Conservation (phyloP, 805 yeast genomes). For the Sporopachydermia lactativora region DNA sequence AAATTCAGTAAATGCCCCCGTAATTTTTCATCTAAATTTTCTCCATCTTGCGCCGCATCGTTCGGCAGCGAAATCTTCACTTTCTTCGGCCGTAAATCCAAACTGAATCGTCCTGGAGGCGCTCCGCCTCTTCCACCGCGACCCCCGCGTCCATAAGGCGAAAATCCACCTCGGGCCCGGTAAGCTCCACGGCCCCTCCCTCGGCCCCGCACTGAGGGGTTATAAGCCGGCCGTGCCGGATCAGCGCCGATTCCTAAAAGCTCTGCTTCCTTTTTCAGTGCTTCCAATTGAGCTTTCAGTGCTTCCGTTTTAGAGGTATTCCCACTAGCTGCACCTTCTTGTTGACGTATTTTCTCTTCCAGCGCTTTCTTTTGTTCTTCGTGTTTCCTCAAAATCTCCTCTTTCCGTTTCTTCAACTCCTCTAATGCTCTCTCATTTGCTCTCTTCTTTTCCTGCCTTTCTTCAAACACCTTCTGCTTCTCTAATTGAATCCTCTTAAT, state of each 20-base stretch:
- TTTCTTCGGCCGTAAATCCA: conserved; percentile 25
- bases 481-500: conserved; percentile 23
- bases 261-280: conserved; percentile 20
- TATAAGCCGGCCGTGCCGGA: conserved; percentile 7
- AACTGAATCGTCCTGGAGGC: conserved; percentile 8
- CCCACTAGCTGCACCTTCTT: conserved; percentile 10
- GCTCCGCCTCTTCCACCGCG: conserved; percentile 12
- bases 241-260: conserved; percentile 14
- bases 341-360: conserved; percentile 9
- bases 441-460: conserved; percentile 20
- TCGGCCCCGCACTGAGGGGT: conserved; percentile 10
- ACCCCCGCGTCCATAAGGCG: conserved; percentile 13
- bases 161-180: conserved; percentile 12
- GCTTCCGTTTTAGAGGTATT: conserved; percentile 15
- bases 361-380: conserved; percentile 14
- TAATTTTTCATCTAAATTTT: conserved; percentile 13
- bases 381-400: conserved; percentile 21
- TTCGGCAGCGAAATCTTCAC: conserved; percentile 19
- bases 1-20: conserved; percentile 15
- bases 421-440: conserved; percentile 20
- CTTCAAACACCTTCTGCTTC: conserved; percentile 28
- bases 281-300: conserved; percentile 19
- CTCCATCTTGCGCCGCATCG: conserved; percentile 20
- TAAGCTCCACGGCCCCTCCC: conserved; percentile 12
- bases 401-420: conserved; percentile 21